These are phyloP conservation scores for Vickermania ingenoplastis DNA, from an alignment of 208 protist species.

Conservation along the genomic window DNA sequence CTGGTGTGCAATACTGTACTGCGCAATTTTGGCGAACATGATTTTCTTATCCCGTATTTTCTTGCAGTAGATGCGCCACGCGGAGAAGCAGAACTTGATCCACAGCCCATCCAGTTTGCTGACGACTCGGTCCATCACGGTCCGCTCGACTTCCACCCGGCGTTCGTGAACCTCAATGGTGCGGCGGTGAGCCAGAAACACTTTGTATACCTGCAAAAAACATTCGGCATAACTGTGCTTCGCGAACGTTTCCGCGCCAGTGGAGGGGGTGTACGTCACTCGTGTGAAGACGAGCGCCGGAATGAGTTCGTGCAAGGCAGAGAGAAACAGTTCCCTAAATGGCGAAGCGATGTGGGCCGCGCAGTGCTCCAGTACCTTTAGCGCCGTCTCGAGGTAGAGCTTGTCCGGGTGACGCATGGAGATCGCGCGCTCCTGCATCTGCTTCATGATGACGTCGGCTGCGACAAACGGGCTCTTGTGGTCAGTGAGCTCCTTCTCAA, in stretches of 20 bases:
- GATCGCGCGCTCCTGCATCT: slow-evolving; percentile 37
- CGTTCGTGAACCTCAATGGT: slow-evolving; percentile 25
- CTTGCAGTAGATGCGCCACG: slow-evolving; percentile 61
- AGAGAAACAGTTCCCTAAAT: slow-evolving; percentile 38
- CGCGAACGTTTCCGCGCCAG: neutral
- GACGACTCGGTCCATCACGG: slow-evolving; percentile 70
- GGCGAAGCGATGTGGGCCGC: slow-evolving; percentile 25
- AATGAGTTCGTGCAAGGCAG: slow-evolving; percentile 65
- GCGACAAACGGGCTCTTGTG: slow-evolving; percentile 79
- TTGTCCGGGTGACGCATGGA: slow-evolving; percentile 28
- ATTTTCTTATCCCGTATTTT: slow-evolving; percentile 41
- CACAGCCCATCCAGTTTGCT: slow-evolving; percentile 56
- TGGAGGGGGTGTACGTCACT: neutral
- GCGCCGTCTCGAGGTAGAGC: slow-evolving; percentile 57
- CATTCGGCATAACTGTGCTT: slow-evolving; percentile 50
- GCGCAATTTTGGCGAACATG: slow-evolving; percentile 41
- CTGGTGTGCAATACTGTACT: slow-evolving; percentile 28
- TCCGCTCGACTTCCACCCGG: slow-evolving; percentile 30
- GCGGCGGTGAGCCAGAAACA: slow-evolving; percentile 33
- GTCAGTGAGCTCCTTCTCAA: slow-evolving; percentile 42
- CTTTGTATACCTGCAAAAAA: slow-evolving; percentile 44
- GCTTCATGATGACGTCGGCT: slow-evolving; percentile 58
- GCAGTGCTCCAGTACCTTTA: slow-evolving; percentile 64
- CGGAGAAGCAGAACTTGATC: slow-evolving; percentile 77
- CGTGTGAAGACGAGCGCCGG: slow-evolving; percentile 71